Base-by-base conservation (phyloP, 305 asterid genomes). In the Ajuga reptans region DNA sequence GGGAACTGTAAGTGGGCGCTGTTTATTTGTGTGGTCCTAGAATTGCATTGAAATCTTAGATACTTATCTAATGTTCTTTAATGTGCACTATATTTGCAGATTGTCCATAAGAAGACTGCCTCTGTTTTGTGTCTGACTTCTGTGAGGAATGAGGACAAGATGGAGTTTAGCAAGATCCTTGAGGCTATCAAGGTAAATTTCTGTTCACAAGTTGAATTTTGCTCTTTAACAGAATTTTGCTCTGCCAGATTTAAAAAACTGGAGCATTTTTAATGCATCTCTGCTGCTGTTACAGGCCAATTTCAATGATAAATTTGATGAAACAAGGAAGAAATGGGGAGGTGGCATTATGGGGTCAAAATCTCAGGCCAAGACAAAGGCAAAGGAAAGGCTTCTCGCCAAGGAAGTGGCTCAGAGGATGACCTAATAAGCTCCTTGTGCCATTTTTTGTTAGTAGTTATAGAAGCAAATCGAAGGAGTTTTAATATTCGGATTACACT, bases 261-360 rank as follows among this genome's bases (percentile, higher is more conserved):
- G 10, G 45, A 7, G 45, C 45, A 9, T 36, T 6, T 36, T 36
- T 36, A 39, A 39, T 7, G 45, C 8, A 39, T 39, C 4, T 39
- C 0, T 14, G 7, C 37, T 74, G 6, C 60, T 8, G 7, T 67
- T 51, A n/a, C 74, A 88, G 98, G 98, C 96, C 6, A 92, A 92
- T 76, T 92, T 92, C 84, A 89, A 92, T 12, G 98, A 90, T 24
- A 89, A 89, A 18, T 92, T 64, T 4, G 96, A 89, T 1, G 95
- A 89, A 69, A 81, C 84, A 0, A 83, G 96, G 79, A 92, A 85
- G 84, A 91, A 89, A 79, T 89, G 96, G 96, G 98, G 98, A 0
- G 98, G 98, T 6, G 96, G 98, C 9, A 81, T 92, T 9, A 92
- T 90, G 98, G 97, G 98, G 6, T 83, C 96, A 0, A 92, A 92